phyloP scores from a whole-genome alignment of 331 rosid species.

The Malus hybrid region DNA sequence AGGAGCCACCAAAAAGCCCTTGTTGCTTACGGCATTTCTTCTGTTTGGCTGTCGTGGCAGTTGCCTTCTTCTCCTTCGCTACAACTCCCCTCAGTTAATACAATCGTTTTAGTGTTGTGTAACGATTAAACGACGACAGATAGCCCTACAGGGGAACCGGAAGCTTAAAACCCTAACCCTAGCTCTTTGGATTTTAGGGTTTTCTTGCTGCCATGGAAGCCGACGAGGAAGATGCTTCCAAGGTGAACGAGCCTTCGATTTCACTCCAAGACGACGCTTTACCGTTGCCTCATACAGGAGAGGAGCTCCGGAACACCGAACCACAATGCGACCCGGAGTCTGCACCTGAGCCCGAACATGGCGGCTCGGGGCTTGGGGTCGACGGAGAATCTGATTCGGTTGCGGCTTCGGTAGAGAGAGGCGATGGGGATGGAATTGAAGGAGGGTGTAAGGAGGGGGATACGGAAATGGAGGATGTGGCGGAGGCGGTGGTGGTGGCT shows the following conservation, averaged over 20 bases:
- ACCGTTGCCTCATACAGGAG: not conserved
- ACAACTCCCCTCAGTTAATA: not conserved
- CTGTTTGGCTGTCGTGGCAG: not conserved
- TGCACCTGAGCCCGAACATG: not conserved
- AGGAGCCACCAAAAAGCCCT: not conserved
- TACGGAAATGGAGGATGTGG: not conserved
- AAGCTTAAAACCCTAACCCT: constrained; percentile 29
- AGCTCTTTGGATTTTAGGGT: constrained; percentile 9
- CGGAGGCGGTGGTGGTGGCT: not conserved
- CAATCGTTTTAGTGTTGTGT: not conserved
- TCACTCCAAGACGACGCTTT: not conserved
- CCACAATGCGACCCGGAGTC: constrained; percentile 13
- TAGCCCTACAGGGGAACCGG: constrained; percentile 6
- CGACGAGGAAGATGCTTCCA: constrained; percentile 32
- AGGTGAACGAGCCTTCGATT: not conserved
- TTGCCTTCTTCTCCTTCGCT: not conserved
- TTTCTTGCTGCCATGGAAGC: constrained; percentile 25
- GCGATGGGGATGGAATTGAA: not conserved
- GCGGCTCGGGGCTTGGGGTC: not conserved
- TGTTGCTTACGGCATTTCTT: not conserved
- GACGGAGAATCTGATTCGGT: not conserved
- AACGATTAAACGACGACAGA: not conserved
- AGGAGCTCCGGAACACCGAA: constrained; percentile 5
- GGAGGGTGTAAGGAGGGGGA: not conserved
- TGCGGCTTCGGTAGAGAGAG: not conserved